A percentile compares a stretch with the other conserved stretches of the same genome.
Conservation (phyloP, 208 protist species). For the Sergeia podlipaevii region DNA sequence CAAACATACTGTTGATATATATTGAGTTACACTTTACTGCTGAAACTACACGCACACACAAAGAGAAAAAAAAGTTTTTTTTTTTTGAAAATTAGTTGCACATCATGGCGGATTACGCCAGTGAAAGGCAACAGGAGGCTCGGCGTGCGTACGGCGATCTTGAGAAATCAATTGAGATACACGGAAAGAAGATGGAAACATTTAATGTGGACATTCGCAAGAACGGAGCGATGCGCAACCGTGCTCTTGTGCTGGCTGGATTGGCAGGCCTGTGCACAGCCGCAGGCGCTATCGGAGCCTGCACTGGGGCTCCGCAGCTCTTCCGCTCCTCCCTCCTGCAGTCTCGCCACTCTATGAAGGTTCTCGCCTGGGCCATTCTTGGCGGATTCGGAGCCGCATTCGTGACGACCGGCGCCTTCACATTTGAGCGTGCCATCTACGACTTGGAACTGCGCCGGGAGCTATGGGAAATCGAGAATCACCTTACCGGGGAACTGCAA, state of each 20-base stretch:
- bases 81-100: constrained; percentile 1
- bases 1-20: too few relatives aligned
- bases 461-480: constrained; percentile 93
- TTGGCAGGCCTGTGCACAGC: constrained; percentile 51
- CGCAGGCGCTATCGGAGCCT: constrained; percentile 30
- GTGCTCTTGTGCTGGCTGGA: constrained; percentile 50
- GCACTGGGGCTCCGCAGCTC: constrained; percentile 5
- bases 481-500: constrained; percentile 83
- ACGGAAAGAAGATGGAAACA: constrained; percentile 67
- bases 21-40: too few relatives aligned
- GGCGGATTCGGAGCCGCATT: constrained; percentile 46
- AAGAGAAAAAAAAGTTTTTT: too few relatives aligned
- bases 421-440: constrained; percentile 71
- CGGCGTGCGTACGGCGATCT: constrained; percentile 64
- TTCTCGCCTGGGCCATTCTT: constrained; percentile 28
- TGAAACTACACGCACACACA: too few relatives aligned
- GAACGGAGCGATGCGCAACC: constrained; percentile 80
- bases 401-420: constrained; percentile 35
- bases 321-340: constrained; percentile 6
- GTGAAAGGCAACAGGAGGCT: constrained; percentile 35
- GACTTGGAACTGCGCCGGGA: constrained; percentile 88
- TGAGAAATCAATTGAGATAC: constrained; percentile 51
- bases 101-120: constrained; percentile 29
- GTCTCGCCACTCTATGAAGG: constrained; percentile 14
- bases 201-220: constrained; percentile 86